Conservation (phyloP, 2,329 filamentous ascomycete genomes). For the Allantophomopsis lycopodina region DNA sequence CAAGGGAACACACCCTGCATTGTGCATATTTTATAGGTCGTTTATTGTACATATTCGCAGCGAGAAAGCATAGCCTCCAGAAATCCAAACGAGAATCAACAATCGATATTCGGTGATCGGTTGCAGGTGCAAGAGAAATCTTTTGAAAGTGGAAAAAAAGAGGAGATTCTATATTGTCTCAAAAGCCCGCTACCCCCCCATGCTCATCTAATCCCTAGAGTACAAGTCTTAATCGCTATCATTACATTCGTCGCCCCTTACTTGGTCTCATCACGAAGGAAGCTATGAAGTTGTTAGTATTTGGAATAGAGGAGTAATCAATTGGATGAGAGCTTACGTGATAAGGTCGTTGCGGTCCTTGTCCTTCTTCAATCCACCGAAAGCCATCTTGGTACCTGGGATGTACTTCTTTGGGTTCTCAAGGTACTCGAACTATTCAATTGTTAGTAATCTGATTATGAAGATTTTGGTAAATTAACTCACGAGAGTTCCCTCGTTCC, state of each 20-base stretch:
- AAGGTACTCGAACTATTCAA: conserved; percentile 80
- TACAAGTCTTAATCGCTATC: conserved; percentile 15
- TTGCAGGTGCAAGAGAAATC: no score
- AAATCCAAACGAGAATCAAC: no score
- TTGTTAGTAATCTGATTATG: conserved; percentile 4
- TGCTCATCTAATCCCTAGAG: conserved; percentile 14
- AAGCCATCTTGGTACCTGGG: conserved; percentile 99
- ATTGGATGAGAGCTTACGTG: conserved; percentile 49
- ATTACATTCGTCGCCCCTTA: conserved; percentile 32
- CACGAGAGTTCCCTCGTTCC: conserved; percentile 78
- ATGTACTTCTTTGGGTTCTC: conserved; percentile 99
- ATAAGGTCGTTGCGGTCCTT: conserved; percentile 99
- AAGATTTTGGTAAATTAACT: conserved; percentile 14
- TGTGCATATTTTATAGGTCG: no score
- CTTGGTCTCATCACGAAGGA: conserved; percentile 55
- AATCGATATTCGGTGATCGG: no score
- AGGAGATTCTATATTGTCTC: conserved; percentile 7
- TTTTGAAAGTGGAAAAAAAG: conserved; percentile 3
- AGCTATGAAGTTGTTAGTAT: conserved; percentile 24
- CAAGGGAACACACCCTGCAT: no score
- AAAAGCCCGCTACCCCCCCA: conserved; percentile 1
- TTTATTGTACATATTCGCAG: no score
- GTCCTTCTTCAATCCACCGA: conserved; percentile 98
- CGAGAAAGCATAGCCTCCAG: no score
- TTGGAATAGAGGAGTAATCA: background rate